Evolutionary conservation across 2,329 filamentous ascomycete species (phyloP).

Genomic region (Scortechinia acanthostroma): DNA sequence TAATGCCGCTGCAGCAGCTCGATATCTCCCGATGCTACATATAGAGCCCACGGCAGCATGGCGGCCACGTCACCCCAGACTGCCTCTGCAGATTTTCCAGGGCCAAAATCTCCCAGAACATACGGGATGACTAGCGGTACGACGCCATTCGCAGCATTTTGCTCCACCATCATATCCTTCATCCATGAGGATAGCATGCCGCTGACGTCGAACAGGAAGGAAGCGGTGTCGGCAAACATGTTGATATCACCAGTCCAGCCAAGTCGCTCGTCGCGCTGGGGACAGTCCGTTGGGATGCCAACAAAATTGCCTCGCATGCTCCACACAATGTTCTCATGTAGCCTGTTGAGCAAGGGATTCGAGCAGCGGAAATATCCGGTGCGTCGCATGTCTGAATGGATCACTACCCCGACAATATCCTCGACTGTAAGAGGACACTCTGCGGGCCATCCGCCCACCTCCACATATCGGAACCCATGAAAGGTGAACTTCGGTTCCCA

Average conservation of each 20-base stretch:
- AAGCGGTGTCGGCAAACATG: constrained; percentile 38
- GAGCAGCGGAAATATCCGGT: constrained; percentile 43
- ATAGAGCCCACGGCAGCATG: constrained; percentile 29
- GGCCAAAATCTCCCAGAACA: constrained; percentile 16
- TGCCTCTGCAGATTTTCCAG: constrained; percentile 11
- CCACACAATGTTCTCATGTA: constrained; percentile 47
- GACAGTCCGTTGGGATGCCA: constrained; percentile 47
- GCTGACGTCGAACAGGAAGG: constrained; percentile 41
- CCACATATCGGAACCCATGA: constrained; percentile 41
- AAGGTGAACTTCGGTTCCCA: constrained; percentile 43
- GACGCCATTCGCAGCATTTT: constrained; percentile 14
- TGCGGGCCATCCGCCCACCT: constrained; percentile 32
- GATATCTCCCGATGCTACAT: constrained; percentile 24
- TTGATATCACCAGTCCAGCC: constrained; percentile 44
- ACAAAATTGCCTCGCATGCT: constrained; percentile 52
- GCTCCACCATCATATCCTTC: constrained; percentile 30
- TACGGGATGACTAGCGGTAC: constrained; percentile 19
- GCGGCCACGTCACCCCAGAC: constrained; percentile 11
- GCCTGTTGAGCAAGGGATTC: constrained; percentile 37
- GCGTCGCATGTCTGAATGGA: constrained; percentile 42
- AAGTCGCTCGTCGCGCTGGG: constrained; percentile 43
- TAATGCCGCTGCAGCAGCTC: constrained; percentile 15
- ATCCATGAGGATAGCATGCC: constrained; percentile 42
- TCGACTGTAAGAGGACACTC: constrained; percentile 6
- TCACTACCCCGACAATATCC: constrained; percentile 22